Conservation (phyloP, 306 rosid genomes). For the Spatholobus suberectus region DNA sequence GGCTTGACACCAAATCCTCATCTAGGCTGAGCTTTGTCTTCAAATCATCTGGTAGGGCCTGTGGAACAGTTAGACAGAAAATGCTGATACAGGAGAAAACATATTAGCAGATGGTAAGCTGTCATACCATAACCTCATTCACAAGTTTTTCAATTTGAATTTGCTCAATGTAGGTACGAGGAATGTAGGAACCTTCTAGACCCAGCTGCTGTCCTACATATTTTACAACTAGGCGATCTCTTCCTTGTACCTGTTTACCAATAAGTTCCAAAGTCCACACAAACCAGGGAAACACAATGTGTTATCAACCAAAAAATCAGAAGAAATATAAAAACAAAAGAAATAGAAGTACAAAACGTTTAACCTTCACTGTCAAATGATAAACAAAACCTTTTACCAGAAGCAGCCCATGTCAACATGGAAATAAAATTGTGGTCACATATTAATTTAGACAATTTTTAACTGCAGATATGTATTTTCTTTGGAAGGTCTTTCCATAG, state of each 20-base stretch:
- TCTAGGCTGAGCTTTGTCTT: conserved; percentile 93
- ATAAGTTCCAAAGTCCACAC: conserved; percentile 25
- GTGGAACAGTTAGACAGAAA: conserved; percentile 49
- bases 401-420: conserved; percentile 11
- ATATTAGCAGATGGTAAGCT: conserved; percentile 30
- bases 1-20: conserved; percentile 95
- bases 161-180: conserved; percentile 98
- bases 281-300: conserved; percentile 8
- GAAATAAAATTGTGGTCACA: conserved; percentile 7
- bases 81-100: conserved; percentile 18
- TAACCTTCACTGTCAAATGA: background rate
- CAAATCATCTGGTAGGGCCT: conserved; percentile 99
- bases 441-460: background rate
- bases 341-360: conserved; percentile 21
- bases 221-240: conserved; percentile 77
- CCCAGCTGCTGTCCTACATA: conserved; percentile 81
- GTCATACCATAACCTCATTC: conserved; percentile 94
- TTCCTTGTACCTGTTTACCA: conserved; percentile 87
- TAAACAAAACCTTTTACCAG: conserved; percentile 13
- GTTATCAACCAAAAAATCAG: conserved; percentile 19
- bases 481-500: background rate
- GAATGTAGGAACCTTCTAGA: conserved; percentile 90
- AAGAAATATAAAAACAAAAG: background rate
- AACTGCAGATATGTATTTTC: conserved; percentile 2
- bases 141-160: conserved; percentile 98